These are phyloP conservation scores for Phaeosphaeriaceae sp. DNA, from an alignment of 2,329 filamentous ascomycete genomes.

Conservation along the genomic window DNA sequence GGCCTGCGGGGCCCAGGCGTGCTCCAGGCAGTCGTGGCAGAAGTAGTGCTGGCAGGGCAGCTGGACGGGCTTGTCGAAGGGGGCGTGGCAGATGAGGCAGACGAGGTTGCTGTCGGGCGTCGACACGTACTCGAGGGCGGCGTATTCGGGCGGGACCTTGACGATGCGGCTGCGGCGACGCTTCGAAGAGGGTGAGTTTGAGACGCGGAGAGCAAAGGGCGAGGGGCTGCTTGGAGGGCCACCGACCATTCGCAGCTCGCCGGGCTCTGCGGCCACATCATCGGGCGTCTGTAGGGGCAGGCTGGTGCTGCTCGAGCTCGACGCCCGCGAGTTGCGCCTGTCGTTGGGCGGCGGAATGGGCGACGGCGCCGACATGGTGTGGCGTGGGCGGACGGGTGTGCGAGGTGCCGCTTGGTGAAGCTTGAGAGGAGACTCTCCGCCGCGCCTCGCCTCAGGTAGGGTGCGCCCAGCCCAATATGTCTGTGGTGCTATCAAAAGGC, in stretches of 20 bases:
- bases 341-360: conserved; percentile 46
- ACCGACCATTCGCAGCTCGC: conserved; percentile 43
- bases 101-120: conserved; percentile 66
- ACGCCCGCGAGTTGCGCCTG: conserved; percentile 44
- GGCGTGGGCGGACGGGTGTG: too few species aligned
- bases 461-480: background rate
- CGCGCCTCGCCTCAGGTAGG: background rate
- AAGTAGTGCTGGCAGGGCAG: conserved; percentile 70
- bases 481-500: conserved; percentile 3
- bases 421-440: conserved; percentile 2
- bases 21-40: conserved; percentile 64
- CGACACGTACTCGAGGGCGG: conserved; percentile 64
- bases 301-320: conserved; percentile 41
- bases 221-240: conserved; percentile 48
- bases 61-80: conserved; percentile 65
- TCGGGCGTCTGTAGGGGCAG: conserved; percentile 24
- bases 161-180: conserved; percentile 42
- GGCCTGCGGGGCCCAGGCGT: conserved; percentile 43
- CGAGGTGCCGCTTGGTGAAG: background rate
- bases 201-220: conserved; percentile 47
- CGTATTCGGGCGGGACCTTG: conserved; percentile 59
- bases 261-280: conserved; percentile 24
- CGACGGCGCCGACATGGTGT: conserved; percentile 44
- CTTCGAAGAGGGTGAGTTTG: conserved; percentile 47
- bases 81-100: conserved; percentile 70